Percentiles rank a stretch among this genome's conserved stretches.
phyloP scores from a whole-genome alignment of 1,139 yeast genomes.

The Debaryomycetaceae sp. region DNA sequence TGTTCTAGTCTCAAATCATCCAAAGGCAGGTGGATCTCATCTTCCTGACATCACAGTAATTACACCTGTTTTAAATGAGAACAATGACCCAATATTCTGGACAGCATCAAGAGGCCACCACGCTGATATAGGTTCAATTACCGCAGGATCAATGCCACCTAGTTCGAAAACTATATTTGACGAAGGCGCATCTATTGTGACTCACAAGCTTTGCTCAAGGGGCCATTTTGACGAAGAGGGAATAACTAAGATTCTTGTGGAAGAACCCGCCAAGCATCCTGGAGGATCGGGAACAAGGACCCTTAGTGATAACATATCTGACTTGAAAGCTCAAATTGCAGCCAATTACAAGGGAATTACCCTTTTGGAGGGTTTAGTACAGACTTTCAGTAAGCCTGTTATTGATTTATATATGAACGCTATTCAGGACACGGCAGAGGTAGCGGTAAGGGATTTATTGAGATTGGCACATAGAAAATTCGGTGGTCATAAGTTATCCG shows the following conservation, averaged over 20 bases:
- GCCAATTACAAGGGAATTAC: constrained; percentile 43
- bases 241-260: constrained; percentile 32
- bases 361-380: constrained; percentile 27
- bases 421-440: constrained; percentile 41
- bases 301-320: constrained; percentile 39
- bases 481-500: constrained; percentile 31
- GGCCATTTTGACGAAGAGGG: constrained; percentile 43
- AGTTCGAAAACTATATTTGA: constrained; percentile 41
- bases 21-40: constrained; percentile 79
- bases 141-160: constrained; percentile 49
- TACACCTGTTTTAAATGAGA: constrained; percentile 48
- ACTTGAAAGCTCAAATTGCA: constrained; percentile 43
- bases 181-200: constrained; percentile 44
- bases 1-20: constrained; percentile 75
- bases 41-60: constrained; percentile 82
- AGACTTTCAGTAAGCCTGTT: constrained; percentile 31
- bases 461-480: constrained; percentile 34
- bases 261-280: constrained; percentile 44
- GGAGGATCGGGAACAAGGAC: constrained; percentile 47
- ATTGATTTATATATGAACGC: constrained; percentile 41
- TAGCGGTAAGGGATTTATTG: constrained; percentile 37
- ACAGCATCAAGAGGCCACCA: constrained; percentile 48
- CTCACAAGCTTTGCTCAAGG: constrained; percentile 33
- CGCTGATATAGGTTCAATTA: constrained; percentile 45
- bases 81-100: constrained; percentile 38